Evolutionary conservation across 2,329 filamentous ascomycete species (phyloP).

Genomic region (Talaromyces sp.): DNA sequence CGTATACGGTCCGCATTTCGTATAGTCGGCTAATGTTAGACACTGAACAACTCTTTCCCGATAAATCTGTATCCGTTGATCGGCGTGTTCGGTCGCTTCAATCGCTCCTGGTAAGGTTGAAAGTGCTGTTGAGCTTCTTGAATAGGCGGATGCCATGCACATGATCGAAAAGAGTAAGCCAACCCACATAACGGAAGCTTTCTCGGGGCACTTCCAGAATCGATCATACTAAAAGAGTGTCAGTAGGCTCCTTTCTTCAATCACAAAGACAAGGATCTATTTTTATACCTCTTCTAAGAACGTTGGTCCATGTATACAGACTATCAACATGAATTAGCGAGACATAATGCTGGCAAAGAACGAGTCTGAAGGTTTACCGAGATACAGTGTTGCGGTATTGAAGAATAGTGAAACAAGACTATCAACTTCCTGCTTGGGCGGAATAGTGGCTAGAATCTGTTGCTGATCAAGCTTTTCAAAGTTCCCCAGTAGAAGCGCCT

Average conservation of each 20-base stretch:
- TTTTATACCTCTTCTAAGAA: slow-evolving; percentile 11
- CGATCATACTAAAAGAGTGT: slow-evolving; percentile 9
- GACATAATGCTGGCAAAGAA: too few species aligned
- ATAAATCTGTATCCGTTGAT: slow-evolving; percentile 7
- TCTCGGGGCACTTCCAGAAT: slow-evolving; percentile 14
- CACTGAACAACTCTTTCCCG: slow-evolving; percentile 14
- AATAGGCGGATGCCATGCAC: slow-evolving; percentile 6
- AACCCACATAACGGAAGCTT: slow-evolving; percentile 15
- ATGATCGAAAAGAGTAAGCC: slow-evolving; percentile 13
- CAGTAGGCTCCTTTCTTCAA: neutral
- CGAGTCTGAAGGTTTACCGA: neutral
- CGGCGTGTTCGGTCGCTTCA: neutral
- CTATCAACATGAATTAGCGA: neutral
- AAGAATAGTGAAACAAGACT: slow-evolving; percentile 15
- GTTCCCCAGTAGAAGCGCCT: slow-evolving; percentile 12
- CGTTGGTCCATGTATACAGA: slow-evolving; percentile 10
- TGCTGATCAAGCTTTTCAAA: slow-evolving; percentile 2
- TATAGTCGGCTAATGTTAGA: slow-evolving; percentile 16
- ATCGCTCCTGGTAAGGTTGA: neutral
- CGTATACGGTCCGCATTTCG: slow-evolving; percentile 15
- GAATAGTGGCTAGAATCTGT: slow-evolving; percentile 12
- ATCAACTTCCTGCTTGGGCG: slow-evolving; percentile 10
- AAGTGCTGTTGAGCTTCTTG: neutral
- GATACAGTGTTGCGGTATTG: slow-evolving; percentile 9
- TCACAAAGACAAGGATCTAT: too few species aligned